A percentile compares a stretch with the other conserved stretches of the same genome.
These are phyloP conservation scores for Jackrogersella multiformis DNA, from an alignment of 495 filamentous ascomycete genomes.

Conservation along the genomic window DNA sequence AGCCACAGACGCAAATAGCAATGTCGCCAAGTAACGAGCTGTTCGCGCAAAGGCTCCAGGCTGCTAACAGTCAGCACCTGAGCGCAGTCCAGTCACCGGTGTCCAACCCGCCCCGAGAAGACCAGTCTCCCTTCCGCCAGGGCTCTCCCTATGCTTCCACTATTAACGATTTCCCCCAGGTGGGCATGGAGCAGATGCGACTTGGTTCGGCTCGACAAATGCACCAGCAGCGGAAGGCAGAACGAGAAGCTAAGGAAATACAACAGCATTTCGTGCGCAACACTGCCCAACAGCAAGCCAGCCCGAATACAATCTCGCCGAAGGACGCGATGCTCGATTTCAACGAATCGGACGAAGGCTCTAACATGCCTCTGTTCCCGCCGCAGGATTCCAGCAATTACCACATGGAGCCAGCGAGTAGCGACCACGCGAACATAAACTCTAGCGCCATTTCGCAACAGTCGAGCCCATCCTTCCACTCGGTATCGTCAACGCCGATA, in stretches of 20 bases:
- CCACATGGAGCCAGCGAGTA: slow-evolving; percentile 44
- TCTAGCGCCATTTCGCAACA: slow-evolving; percentile 41
- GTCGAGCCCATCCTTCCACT: slow-evolving; percentile 51
- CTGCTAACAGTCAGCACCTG: slow-evolving; percentile 76
- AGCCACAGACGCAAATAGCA: slow-evolving; percentile 56
- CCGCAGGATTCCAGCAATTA: slow-evolving; percentile 48
- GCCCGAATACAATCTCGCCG: slow-evolving; percentile 91
- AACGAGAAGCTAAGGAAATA: slow-evolving; percentile 64
- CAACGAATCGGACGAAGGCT: slow-evolving; percentile 73
- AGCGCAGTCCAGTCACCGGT: slow-evolving; percentile 63
- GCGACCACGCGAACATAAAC: slow-evolving; percentile 27
- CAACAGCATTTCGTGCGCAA: slow-evolving; percentile 60
- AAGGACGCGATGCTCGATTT: slow-evolving; percentile 93
- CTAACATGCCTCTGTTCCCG: slow-evolving; percentile 75
- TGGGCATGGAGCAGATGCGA: slow-evolving; percentile 51
- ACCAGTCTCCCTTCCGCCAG: slow-evolving; percentile 81
- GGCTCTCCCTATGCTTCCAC: slow-evolving; percentile 72
- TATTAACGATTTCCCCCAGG: slow-evolving; percentile 55
- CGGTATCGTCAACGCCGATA: slow-evolving; percentile 55
- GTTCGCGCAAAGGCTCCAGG: slow-evolving; percentile 78
- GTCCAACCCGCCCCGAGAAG: slow-evolving; percentile 65
- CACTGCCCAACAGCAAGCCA: slow-evolving; percentile 53
- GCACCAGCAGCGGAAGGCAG: slow-evolving; percentile 67
- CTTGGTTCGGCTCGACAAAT: slow-evolving; percentile 67
- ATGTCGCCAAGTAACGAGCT: slow-evolving; percentile 69